Evolutionary conservation across 73 alveolate genomes (phyloP).

Genomic region (Tetrahymena elliotti): DNA sequence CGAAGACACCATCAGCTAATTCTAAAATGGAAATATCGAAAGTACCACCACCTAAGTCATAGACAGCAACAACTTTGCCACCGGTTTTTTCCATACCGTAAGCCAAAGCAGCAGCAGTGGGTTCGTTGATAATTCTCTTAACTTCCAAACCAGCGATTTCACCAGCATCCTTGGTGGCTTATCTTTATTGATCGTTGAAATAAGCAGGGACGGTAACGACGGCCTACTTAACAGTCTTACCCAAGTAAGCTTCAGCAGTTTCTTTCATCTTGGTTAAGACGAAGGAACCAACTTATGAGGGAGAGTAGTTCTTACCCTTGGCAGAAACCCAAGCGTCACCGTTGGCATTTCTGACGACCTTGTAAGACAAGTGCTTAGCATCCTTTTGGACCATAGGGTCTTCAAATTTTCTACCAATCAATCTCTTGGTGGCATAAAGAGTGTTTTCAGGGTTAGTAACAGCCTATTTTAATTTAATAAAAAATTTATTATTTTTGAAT

Average conservation of each 20-base stretch:
- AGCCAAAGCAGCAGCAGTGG: constrained; percentile 99
- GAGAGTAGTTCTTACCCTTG: constrained; percentile 64
- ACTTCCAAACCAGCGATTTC: constrained; percentile 88
- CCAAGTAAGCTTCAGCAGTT: constrained; percentile 83
- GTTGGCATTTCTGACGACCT: constrained; percentile 71
- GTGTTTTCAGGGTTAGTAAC: constrained; percentile 90
- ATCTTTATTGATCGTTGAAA: constrained; percentile 84
- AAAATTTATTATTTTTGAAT: neutral
- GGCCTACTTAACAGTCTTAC: constrained; percentile 69
- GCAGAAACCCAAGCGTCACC: constrained; percentile 95
- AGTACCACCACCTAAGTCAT: constrained; percentile 99
- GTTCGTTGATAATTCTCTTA: constrained; percentile 97
- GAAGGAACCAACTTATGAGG: constrained; percentile 66
- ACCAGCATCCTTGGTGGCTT: constrained; percentile 92
- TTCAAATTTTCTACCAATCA: constrained; percentile 84
- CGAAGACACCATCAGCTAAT: constrained; percentile 93
- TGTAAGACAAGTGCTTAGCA: constrained; percentile 64
- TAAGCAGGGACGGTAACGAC: constrained; percentile 96
- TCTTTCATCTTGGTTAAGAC: constrained; percentile 76
- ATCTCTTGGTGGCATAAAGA: constrained; percentile 82
- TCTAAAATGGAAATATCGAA: constrained; percentile 94
- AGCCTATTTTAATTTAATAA: constrained; percentile 39
- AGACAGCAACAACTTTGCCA: constrained; percentile 88
- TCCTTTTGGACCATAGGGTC: constrained; percentile 79
- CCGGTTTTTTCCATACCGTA: constrained; percentile 91